These are phyloP conservation scores for Rhodamnia argentea DNA, from an alignment of 345 rosid species.

Conservation along the genomic window DNA sequence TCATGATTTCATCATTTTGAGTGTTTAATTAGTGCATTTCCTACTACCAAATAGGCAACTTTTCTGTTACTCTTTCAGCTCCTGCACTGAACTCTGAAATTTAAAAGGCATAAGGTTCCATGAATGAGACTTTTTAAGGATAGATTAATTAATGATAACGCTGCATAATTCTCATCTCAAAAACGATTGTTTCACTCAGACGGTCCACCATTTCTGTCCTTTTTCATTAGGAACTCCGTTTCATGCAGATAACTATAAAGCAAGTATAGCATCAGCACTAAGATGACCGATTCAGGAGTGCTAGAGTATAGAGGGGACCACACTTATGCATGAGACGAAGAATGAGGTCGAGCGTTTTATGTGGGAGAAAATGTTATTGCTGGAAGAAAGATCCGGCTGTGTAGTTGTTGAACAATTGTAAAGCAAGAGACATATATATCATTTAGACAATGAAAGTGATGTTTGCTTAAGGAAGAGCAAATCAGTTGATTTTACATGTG, in stretches of 20 bases:
- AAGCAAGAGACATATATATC: no score
- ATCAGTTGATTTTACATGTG: no score
- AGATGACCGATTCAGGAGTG: background rate
- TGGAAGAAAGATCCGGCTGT: background rate
- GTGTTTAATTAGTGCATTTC: background rate
- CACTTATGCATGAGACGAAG: background rate
- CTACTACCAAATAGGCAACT: background rate
- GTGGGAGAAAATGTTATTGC: background rate
- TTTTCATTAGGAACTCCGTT: background rate
- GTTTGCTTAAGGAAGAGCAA: no score
- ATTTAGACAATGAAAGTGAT: no score
- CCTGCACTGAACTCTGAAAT: background rate
- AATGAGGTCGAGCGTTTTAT: no score
- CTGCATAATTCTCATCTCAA: background rate
- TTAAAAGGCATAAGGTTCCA: background rate
- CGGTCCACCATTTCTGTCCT: no score
- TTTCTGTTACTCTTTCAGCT: background rate
- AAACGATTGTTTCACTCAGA: no score
- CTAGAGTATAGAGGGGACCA: background rate
- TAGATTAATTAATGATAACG: background rate
- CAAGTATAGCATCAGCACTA: background rate
- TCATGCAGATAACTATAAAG: background rate
- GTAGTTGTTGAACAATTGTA: no score
- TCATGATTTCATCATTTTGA: background rate
- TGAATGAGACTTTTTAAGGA: no score